phyloP scores from a whole-genome alignment of 352 stramenopile genomes.

The Thalassiosira livingstoniorum region DNA sequence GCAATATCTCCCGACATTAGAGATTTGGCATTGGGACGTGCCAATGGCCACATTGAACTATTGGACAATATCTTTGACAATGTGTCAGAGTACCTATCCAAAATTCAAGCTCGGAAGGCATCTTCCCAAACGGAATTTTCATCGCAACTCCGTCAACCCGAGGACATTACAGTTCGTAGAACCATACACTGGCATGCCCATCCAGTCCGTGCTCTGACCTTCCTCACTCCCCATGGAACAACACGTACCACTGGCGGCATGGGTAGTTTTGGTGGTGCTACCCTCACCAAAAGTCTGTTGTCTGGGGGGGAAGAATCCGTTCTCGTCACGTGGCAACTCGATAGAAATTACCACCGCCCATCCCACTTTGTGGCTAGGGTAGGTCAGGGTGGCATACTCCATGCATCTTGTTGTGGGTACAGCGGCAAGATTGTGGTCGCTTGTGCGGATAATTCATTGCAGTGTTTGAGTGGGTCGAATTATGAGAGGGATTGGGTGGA shows the following conservation, averaged over 20 bases:
- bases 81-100: constrained; percentile 56
- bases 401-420: constrained; percentile 50
- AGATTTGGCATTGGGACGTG: constrained; percentile 75
- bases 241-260: not conserved
- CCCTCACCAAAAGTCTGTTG: constrained; percentile 54
- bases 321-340: constrained; percentile 78
- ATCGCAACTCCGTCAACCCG: constrained; percentile 42
- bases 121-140: not conserved
- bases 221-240: constrained; percentile 30
- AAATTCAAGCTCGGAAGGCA: not conserved
- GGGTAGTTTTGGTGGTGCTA: constrained; percentile 26
- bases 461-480: constrained; percentile 71
- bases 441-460: constrained; percentile 76
- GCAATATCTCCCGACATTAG: constrained; percentile 61
- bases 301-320: constrained; percentile 81
- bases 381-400: constrained; percentile 66
- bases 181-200: constrained; percentile 83
- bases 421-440: constrained; percentile 67
- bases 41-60: constrained; percentile 70
- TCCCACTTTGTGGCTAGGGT: constrained; percentile 70
- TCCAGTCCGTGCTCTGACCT: constrained; percentile 69
- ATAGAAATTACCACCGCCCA: constrained; percentile 66
- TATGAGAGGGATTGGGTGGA: constrained; percentile 72
- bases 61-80: constrained; percentile 69
- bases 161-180: constrained; percentile 49